Base-by-base conservation (phyloP, 495 filamentous ascomycete species). In the Rostrohypoxylon terebratum region DNA sequence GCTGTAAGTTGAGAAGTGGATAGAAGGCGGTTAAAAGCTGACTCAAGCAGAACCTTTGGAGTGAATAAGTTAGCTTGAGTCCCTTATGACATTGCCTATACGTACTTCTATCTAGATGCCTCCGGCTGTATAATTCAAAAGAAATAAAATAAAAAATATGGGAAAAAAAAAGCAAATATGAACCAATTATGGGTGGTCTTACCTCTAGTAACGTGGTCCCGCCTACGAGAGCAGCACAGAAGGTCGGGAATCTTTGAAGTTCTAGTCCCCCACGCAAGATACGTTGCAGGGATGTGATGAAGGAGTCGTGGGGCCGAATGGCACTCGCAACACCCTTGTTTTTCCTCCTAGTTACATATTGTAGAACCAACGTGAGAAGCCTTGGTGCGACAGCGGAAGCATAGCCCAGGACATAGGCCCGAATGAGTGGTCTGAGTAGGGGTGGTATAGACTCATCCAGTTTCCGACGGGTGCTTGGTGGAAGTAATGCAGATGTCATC, bases 341-440 rank as follows among this genome's bases (percentile, higher is more conserved):
- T 68, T 81, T 87, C 55, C 78, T 82, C 68, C 83, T 72, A 59
- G 77, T 78, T 69, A 80, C 69, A 69, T 81, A 68, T 64, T 83
- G 83, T 16, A 89, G 67, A 44, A 89, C 74, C 71, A 89, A 85
- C 34, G 86, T 85, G 65, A 92, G 77, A 16, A 93, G 72, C 72
- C 89, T 87, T 9, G 93, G 92, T 33, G 86, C 86, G 33, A 93
- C 86, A 55, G 87, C 87, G 38, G 90, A 93, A 28, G 90, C 82
- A 83, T 93, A 94, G 33, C 91, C 93, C 63, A 96, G 78, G 8
- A 88, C 80, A 78, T 93, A 96, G 54, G 93, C 93, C 59, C 89
- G 89, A 53, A 93, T 77, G 63, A 93, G 83, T 18, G 93, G 93
- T 71, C 81, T 80, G 20, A 87, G 74, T 31, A 81, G 7, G 9